Evolutionary conservation across 305 asterid genomes (phyloP).

Genomic region (Ajuga reptans): DNA sequence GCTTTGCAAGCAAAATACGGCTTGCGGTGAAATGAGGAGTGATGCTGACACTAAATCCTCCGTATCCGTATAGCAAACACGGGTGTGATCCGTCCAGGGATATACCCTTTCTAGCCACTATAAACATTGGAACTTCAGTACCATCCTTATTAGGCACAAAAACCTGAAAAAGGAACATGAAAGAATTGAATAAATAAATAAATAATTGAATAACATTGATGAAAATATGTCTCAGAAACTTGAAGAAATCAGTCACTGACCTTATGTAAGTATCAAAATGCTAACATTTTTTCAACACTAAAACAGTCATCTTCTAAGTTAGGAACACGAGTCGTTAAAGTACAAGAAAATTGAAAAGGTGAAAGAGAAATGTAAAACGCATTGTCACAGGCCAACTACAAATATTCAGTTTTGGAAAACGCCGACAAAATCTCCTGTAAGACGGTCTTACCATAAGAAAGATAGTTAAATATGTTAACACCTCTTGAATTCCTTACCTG

Average conservation of each 20-base stretch:
- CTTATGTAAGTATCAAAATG: too few species aligned
- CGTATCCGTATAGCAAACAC: constrained; percentile 60
- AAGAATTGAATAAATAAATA: neutral
- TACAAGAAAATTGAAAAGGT: too few species aligned
- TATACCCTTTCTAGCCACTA: constrained; percentile 49
- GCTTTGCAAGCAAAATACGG: constrained; percentile 46
- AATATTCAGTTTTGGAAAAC: neutral
- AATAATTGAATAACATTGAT: neutral
- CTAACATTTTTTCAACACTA: too few species aligned
- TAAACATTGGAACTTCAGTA: constrained; percentile 52
- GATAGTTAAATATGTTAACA: too few species aligned
- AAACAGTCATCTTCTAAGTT: too few species aligned
- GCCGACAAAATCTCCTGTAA: too few species aligned
- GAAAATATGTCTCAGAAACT: neutral
- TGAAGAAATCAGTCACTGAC: neutral
- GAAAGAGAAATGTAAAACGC: neutral
- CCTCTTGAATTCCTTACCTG: constrained; percentile 36
- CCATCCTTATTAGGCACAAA: constrained; percentile 64
- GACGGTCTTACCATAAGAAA: too few species aligned
- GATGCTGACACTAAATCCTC: constrained; percentile 54
- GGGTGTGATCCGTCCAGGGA: constrained; percentile 63
- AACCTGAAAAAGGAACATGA: constrained; percentile 34
- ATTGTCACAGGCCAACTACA: neutral
- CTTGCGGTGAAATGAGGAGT: constrained; percentile 45
- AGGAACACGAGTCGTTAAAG: too few species aligned